Conservation (phyloP, 2,329 filamentous ascomycete species). For the Corniculantispora saksenae region DNA sequence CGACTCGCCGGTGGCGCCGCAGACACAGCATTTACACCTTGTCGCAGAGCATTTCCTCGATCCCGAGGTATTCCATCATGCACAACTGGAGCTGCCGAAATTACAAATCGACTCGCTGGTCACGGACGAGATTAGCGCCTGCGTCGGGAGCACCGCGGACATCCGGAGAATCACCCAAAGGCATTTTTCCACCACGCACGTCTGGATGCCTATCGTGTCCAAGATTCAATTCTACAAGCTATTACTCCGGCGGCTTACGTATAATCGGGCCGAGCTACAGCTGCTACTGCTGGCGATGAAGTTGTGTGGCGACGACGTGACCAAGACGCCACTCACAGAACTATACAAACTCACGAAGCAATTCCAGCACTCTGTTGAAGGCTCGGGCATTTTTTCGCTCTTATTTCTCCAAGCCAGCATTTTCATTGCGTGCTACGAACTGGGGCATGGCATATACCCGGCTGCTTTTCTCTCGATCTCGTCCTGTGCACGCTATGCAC, state of each 20-base stretch:
- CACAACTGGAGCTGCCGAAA: neutral
- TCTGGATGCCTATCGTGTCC: slow-evolving; percentile 23
- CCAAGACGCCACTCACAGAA: neutral
- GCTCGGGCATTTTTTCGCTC: slow-evolving; percentile 18
- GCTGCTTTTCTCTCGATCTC: slow-evolving; percentile 20
- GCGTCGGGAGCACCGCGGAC: slow-evolving; percentile 17
- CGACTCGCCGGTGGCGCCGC: neutral
- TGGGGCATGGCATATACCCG: slow-evolving; percentile 21
- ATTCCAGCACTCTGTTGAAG: slow-evolving; percentile 16
- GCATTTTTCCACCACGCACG: slow-evolving; percentile 21
- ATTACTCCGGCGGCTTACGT: slow-evolving; percentile 14
- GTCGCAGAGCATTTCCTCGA: slow-evolving; percentile 10
- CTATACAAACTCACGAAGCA: slow-evolving; percentile 20
- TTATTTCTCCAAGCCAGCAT: slow-evolving; percentile 21
- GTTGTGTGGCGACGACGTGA: slow-evolving; percentile 9
- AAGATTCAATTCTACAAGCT: slow-evolving; percentile 16
- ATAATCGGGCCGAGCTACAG: slow-evolving; percentile 13
- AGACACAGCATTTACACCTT: neutral
- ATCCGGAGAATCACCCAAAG: slow-evolving; percentile 18
- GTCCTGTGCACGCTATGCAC: slow-evolving; percentile 20
- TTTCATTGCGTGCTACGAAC: slow-evolving; percentile 19
- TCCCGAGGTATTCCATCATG: slow-evolving; percentile 3
- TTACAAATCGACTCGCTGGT: slow-evolving; percentile 5
- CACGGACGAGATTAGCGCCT: neutral
- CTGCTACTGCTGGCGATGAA: slow-evolving; percentile 21